phyloP scores from a whole-genome alignment of 2,329 filamentous ascomycete species.

The Madurella mycetomatis region DNA sequence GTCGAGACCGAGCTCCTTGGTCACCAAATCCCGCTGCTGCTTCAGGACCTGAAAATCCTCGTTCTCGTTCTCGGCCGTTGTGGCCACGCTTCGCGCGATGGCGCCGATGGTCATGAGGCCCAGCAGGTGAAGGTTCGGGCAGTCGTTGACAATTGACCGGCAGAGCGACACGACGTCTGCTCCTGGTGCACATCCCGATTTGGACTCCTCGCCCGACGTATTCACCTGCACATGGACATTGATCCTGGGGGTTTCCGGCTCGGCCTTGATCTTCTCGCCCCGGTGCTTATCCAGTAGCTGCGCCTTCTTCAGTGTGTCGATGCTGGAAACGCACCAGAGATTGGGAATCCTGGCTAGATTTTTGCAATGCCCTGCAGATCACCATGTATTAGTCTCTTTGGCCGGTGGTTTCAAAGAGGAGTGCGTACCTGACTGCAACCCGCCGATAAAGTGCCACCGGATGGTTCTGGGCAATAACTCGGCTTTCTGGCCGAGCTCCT shows the following conservation, averaged over 20 bases:
- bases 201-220: slow-evolving; percentile 81
- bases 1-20: slow-evolving; percentile 52
- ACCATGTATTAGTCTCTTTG: background rate
- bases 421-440: slow-evolving; percentile 66
- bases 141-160: slow-evolving; percentile 63
- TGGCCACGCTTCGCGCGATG: slow-evolving; percentile 75
- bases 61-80: slow-evolving; percentile 74
- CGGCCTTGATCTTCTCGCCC: slow-evolving; percentile 38
- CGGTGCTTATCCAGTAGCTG: slow-evolving; percentile 74
- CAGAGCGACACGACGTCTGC: slow-evolving; percentile 61
- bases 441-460: slow-evolving; percentile 95
- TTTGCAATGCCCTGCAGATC: slow-evolving; percentile 75
- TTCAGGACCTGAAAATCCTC: slow-evolving; percentile 75
- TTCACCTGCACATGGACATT: slow-evolving; percentile 90
- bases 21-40: slow-evolving; percentile 67
- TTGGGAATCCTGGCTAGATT: slow-evolving; percentile 81
- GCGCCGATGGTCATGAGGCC: slow-evolving; percentile 98
- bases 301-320: slow-evolving; percentile 86
- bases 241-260: slow-evolving; percentile 45
- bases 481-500: slow-evolving; percentile 85
- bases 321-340: slow-evolving; percentile 85
- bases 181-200: slow-evolving; percentile 73
- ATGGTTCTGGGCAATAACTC: slow-evolving; percentile 70
- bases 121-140: slow-evolving; percentile 67
- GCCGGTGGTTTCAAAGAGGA: background rate